Conservation (phyloP, 148 eudicot species). For the Rhododendron ovatum region DNA sequence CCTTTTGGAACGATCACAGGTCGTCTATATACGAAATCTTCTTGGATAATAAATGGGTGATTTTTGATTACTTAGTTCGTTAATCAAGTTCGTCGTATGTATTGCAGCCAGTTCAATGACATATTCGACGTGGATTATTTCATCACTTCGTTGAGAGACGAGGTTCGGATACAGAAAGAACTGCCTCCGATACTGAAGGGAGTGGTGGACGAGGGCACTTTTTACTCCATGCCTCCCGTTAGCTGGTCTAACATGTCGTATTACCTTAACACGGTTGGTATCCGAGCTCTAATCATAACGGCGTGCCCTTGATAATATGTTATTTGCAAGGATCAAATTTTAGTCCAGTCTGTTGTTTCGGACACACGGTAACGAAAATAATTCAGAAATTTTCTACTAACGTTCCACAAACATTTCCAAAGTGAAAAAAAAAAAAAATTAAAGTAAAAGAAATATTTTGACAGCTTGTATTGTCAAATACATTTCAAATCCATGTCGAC, state of each 20-base stretch:
- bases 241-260: slow-evolving; percentile 95
- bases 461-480: background rate
- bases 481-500: background rate
- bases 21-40: slow-evolving; percentile 26
- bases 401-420: background rate
- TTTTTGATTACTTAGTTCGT: background rate
- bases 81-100: background rate
- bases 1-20: slow-evolving; percentile 99
- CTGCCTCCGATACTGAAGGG: slow-evolving; percentile 76
- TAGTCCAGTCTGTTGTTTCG: too few relatives aligned
- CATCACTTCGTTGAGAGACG: slow-evolving; percentile 79
- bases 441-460: background rate
- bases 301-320: background rate
- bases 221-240: slow-evolving; percentile 74
- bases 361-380: background rate
- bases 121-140: slow-evolving; percentile 92
- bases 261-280: slow-evolving; percentile 65
- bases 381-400: background rate
- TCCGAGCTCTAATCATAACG: background rate
- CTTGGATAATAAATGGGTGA: background rate
- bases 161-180: slow-evolving; percentile 76
- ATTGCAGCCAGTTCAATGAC: slow-evolving; percentile 80
- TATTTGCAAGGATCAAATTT: background rate
- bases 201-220: slow-evolving; percentile 56
- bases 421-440: background rate